Conservation (phyloP, 305 asterid genomes). For the Solanum hybrid region DNA sequence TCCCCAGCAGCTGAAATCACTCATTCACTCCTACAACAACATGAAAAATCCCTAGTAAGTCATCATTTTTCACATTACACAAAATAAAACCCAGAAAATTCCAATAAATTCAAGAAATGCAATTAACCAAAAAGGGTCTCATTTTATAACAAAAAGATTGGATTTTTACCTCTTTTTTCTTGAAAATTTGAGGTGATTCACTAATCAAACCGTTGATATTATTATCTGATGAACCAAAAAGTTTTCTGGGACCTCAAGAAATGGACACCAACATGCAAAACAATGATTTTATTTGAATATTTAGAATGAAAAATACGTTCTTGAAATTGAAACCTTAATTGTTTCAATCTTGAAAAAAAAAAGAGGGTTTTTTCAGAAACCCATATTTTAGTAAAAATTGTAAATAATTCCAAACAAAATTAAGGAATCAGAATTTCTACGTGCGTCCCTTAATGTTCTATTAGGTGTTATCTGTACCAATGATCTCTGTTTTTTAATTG, state of each 20-base stretch:
- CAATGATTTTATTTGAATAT: constrained; percentile 3
- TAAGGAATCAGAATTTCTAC: constrained; percentile 19
- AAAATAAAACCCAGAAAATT: background rate
- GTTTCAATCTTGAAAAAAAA: constrained; percentile 5
- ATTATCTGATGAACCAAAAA: background rate
- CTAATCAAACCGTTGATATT: background rate
- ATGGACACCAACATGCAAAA: constrained; percentile 2
- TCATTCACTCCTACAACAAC: background rate
- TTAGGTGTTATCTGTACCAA: background rate
- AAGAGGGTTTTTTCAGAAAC: constrained; percentile 20
- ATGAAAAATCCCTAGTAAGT: background rate
- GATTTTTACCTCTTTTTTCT: constrained; percentile 3
- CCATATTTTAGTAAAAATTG: background rate
- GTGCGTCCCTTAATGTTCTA: constrained; percentile 3
- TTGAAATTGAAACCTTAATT: constrained; percentile 20
- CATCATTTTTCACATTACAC: constrained; percentile 10
- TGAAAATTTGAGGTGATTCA: background rate
- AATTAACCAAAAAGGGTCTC: constrained; percentile 4
- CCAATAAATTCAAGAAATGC: background rate
- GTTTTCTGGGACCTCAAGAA: background rate
- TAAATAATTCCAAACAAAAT: background rate
- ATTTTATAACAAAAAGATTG: background rate
- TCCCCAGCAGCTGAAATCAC: constrained; percentile 5
- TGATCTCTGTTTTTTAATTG: background rate
- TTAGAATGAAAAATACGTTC: background rate